Base-by-base conservation (phyloP, 176 grass and related monocot species). In the Puccinellia tenuiflora region DNA sequence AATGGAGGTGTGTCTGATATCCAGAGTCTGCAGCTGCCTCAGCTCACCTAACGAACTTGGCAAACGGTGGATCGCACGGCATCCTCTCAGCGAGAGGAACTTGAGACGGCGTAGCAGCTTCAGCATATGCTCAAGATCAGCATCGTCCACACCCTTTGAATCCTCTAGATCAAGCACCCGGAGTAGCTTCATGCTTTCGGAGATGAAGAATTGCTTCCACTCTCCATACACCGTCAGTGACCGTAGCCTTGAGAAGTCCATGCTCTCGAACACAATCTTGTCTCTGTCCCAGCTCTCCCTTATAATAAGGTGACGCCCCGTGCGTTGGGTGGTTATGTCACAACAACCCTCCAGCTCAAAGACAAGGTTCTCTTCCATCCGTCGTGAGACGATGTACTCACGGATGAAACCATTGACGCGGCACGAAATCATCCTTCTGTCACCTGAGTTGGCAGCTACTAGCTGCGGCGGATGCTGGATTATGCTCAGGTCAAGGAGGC, bases 81-180 rank as follows among this genome's bases (percentile, higher is more conserved):
- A 80, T 11, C 79, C 35, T 5, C 75, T 60, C 0, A 89, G 7
- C 0, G 79, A 88, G 22, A 92, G 55, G 12, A 34, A 85, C 78
- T 89, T 89, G 30, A 92, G 73, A 38, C 80, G 83, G 8, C 42
- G 31, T 3, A 86, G 25, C 7, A 18, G 21, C 50, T 78, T 78
- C 0, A 33, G 17, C 4, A 89, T 76, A 0, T 21, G 2, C 35
- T 72, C 17, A 0, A 92, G 9, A 34, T 85, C 46, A 0, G 1
- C 14, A 43, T 89, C 5, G 0, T 21, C 12, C 0, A 89, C 3
- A 7, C 5, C 30, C 6, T 2, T 3, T 9, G 55, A 10, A 0
- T 67, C 60, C 72, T 92, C 83, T 5, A 92, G 30, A 28, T 92
- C 87, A 20, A 92, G 14, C 10, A 92, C 87, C 29, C 87, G 18